Base-by-base conservation (phyloP, 2,329 filamentous ascomycete species). In the Botrytis fabae region DNA sequence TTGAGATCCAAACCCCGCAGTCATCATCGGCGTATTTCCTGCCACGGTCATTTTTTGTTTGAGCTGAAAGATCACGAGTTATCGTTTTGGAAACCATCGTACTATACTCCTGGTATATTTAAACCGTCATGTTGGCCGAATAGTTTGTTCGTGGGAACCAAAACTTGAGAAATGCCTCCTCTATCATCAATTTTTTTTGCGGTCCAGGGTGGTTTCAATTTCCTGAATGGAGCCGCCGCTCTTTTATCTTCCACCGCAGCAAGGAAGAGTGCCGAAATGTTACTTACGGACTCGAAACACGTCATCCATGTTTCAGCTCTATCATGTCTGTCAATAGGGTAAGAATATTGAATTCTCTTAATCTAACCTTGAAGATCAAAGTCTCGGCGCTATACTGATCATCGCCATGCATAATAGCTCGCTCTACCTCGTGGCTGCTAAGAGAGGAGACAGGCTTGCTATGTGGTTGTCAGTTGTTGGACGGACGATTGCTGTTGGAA, bases 401-500 rank as follows among this genome's bases (percentile, higher is more conserved):
- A 25, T 22, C 1, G 12, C 9, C 12, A 48, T 54, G 1, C 2
- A 54, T 20, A 1, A 20, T 25, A 72, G 70, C 51, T 60, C 70
- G 38, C 65, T 66, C 10, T 68, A 72, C 35, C 14, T 72, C 7
- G 59, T 72, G 40, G 48, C 70, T 35, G 70, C 70, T 1, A 35
- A 59, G 20, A 66, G 51, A 32, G 57, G 40, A 7, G 70, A 72
- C 16, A 66, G 4, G 40, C 35, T 66, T 35, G 40, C 62, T 12
- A 72, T 72, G 70, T 66, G 62, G 48, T 32, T 72, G 46, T 46
- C 70, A 20, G 48, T 66, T 9, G 28, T 68, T 38, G 62, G 70
- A 28, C 48, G 70, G 10, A 35, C 48, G 5, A 51, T 71, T 42
- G 70, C 70, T 48, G 61, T 59, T 35, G 61, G 38, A 2, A 40